Evolutionary conservation across 257 asterid genomes (phyloP), one percentile per base, ranked within the genome.

Genomic region (Lycium barbarum): DNA sequence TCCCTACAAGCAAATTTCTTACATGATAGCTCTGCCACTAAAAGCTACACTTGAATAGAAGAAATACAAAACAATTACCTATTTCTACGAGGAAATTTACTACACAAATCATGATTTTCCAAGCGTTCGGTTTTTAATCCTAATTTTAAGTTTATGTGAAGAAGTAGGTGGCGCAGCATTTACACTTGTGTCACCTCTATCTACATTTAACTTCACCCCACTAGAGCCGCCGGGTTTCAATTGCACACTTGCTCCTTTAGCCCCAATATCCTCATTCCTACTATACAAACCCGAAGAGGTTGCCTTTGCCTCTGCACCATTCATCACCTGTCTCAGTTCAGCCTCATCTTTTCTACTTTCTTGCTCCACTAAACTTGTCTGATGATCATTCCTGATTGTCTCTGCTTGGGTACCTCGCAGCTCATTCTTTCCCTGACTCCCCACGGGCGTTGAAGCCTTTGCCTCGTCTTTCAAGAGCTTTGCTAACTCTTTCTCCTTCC

Each of bases 401-500:
- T 81, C 67, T 10, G 61, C 83, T 79, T 84, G 33, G 33, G 82
- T 54, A 61, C 33, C 65, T 53, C 49, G 33, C 65, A 53, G 49
- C 65, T 78, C 51, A 1, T 53, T 33, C 66, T 78, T 78, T 61
- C 33, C 54, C 61, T 0, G 65, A 53, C 10, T 78, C 26, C 86
- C 91, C 33, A 81, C 18, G 2, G 86, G 9, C 57, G 91, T 85
- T 22, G 83, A 59, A 53, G 83, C 83, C 83, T 88, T 88, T 57
- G 92, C 87, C 68, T 87, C 87, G 9, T 88, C 93, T 15, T 89
- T 88, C 18, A 91, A 85, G 55, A 96, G 86, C 88, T 93, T 93
- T 6, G 97, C 91, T 89, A 94, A 81, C 85, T 95, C 98, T 89
- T 97, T 97, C 88, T 95, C 97, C 87, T 94, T 95, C 70, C 96